Percentiles rank a stretch among this genome's conserved stretches.
Evolutionary conservation across 148 eudicot genomes (phyloP).

Genomic region (Chenopodium album): DNA sequence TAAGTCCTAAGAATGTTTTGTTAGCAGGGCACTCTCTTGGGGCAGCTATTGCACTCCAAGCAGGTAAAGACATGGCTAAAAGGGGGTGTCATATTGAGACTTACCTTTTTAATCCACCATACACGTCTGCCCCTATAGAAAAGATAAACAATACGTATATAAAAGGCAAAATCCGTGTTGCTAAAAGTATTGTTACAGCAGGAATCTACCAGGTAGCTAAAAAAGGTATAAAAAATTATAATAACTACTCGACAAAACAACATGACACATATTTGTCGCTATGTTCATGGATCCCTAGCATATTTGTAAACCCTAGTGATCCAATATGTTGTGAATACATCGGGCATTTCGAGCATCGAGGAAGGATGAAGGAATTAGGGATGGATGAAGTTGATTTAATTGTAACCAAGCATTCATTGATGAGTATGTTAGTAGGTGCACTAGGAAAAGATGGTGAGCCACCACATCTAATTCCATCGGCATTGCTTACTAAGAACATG

Average conservation of each 20-base stretch:
- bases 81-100: slow-evolving; percentile 41
- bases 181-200: slow-evolving; percentile 46
- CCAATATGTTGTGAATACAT: slow-evolving; percentile 39
- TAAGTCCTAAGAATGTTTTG: slow-evolving; percentile 39
- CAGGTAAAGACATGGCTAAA: slow-evolving; percentile 56
- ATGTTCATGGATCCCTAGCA: slow-evolving; percentile 34
- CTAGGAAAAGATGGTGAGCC: slow-evolving; percentile 34
- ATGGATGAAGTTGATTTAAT: slow-evolving; percentile 22
- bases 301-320: slow-evolving; percentile 39
- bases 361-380: slow-evolving; percentile 28
- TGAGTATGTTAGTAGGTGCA: slow-evolving; percentile 22
- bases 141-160: slow-evolving; percentile 25
- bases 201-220: slow-evolving; percentile 33
- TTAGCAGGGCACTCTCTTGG: slow-evolving; percentile 80
- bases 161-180: slow-evolving; percentile 47
- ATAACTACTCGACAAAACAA: not conserved
- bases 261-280: slow-evolving; percentile 22
- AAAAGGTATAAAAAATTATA: not conserved
- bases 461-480: slow-evolving; percentile 33
- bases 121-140: slow-evolving; percentile 46
- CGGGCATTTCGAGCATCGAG: slow-evolving; percentile 41
- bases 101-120: slow-evolving; percentile 80
- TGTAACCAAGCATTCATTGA: slow-evolving; percentile 25
- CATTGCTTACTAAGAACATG: slow-evolving; percentile 12
- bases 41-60: slow-evolving; percentile 62